These are phyloP conservation scores for Thuja plicata DNA, from an alignment of 83 land plant species.

Conservation along the genomic window DNA sequence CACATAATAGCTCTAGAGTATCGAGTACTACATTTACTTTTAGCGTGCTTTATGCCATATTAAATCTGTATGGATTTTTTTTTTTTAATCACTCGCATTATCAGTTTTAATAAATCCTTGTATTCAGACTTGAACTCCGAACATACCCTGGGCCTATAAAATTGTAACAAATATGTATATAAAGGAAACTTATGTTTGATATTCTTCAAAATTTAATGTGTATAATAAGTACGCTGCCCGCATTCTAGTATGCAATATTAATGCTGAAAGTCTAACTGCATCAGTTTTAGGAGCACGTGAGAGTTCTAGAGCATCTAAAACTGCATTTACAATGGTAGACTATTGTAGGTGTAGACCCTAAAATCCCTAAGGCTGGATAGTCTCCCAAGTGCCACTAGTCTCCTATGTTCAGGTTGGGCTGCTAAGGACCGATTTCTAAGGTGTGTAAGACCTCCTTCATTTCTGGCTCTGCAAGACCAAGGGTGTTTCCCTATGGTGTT, in stretches of 20 bases:
- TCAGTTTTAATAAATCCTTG: not conserved
- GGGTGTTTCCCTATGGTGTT: no score
- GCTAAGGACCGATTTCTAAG: no score
- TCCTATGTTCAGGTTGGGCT: no score
- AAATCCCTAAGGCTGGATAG: no score
- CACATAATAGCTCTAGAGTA: not conserved
- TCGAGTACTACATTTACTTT: not conserved
- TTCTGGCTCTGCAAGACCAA: no score
- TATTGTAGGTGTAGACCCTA: not conserved
- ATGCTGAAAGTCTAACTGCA: not conserved
- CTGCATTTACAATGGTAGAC: not conserved
- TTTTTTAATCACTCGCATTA: not conserved
- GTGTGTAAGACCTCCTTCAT: no score
- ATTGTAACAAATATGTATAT: not conserved
- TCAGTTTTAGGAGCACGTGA: not conserved
- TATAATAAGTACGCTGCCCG: not conserved
- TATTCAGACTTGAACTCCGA: not conserved
- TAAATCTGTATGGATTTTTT: not conserved
- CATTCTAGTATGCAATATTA: not conserved
- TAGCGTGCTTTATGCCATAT: not conserved
- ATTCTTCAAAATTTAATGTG: not conserved
- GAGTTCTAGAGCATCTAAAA: not conserved
- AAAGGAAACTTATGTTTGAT: not conserved
- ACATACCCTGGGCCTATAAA: not conserved
- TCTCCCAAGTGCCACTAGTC: no score